These are phyloP conservation scores for Chlamydomonas applanata DNA, from an alignment of 139 green algal species.

Conservation along the genomic window DNA sequence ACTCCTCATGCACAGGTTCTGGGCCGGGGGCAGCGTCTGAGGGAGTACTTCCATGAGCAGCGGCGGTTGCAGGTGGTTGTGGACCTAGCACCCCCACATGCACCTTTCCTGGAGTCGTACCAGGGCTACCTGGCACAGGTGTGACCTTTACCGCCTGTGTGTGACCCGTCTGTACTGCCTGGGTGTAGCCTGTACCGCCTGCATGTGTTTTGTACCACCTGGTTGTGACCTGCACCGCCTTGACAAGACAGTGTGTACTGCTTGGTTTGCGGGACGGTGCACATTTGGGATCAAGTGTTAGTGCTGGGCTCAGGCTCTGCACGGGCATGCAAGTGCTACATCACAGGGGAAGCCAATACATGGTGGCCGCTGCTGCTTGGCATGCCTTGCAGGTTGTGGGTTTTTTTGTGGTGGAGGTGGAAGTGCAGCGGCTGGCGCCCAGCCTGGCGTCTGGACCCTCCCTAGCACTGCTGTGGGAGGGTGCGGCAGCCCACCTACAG, in stretches of 20 bases:
- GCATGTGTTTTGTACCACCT: background rate
- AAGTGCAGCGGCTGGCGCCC: conserved; percentile 44
- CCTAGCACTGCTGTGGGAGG: conserved; percentile 48
- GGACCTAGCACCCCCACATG: conserved; percentile 48
- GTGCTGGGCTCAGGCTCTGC: too few relatives aligned
- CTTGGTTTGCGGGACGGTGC: too few relatives aligned
- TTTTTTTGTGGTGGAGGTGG: conserved; percentile 78
- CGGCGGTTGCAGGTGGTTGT: conserved; percentile 48
- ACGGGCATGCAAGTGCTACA: too few relatives aligned
- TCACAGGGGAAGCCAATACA: too few relatives aligned
- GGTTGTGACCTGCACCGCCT: background rate
- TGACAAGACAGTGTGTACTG: too few relatives aligned
- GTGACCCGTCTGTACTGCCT: background rate
- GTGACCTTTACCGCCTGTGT: background rate
- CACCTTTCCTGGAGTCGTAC: conserved; percentile 57
- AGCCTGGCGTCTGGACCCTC: background rate
- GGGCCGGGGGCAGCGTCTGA: conserved; percentile 21
- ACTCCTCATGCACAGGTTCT: conserved; percentile 20
- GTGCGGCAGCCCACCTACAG: conserved; percentile 24
- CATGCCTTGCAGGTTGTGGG: conserved; percentile 70
- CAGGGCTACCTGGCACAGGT: conserved; percentile 66
- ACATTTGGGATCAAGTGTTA: too few relatives aligned
- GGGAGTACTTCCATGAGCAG: conserved; percentile 47
- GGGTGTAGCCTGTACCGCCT: background rate
- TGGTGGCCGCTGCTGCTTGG: too few relatives aligned